phyloP scores from a whole-genome alignment of 208 protist genomes.

The Leptomonas seymouri region DNA sequence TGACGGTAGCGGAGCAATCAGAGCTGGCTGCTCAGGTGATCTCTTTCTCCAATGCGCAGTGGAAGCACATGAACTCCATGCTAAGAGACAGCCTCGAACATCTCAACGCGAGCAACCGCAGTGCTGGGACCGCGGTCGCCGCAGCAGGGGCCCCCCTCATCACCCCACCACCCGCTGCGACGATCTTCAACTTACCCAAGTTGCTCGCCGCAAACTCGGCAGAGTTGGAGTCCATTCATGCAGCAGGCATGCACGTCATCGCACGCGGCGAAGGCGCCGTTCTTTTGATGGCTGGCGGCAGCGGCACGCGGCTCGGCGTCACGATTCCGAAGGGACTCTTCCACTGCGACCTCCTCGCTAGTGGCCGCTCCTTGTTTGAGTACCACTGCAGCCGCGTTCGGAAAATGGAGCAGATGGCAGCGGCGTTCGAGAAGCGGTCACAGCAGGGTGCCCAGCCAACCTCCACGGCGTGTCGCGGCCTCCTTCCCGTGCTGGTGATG shows the following conservation, averaged over 20 bases:
- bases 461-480: constrained; percentile 2
- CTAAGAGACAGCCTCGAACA: constrained; percentile 35
- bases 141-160: constrained; percentile 7
- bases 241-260: constrained; percentile 80
- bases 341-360: constrained; percentile 60
- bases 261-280: constrained; percentile 85
- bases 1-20: constrained; percentile 25
- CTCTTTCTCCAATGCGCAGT: constrained; percentile 32
- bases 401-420: constrained; percentile 82
- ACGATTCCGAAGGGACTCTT: constrained; percentile 96
- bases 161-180: constrained; percentile 32
- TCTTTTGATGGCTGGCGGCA: constrained; percentile 98
- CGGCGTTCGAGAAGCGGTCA: background rate
- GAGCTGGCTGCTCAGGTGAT: constrained; percentile 34
- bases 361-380: constrained; percentile 93
- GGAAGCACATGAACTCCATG: constrained; percentile 51
- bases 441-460: background rate
- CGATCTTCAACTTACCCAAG: constrained; percentile 35
- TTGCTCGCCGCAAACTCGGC: constrained; percentile 14
- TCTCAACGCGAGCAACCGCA: constrained; percentile 15
- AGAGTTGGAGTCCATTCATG: constrained; percentile 22
- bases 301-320: constrained; percentile 97
- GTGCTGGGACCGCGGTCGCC: background rate
- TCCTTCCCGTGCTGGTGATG: constrained; percentile 94
- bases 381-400: constrained; percentile 95